Percentiles rank a stretch among this genome's conserved stretches.
These are phyloP conservation scores for Beauveria sp. DNA, from an alignment of 2,329 filamentous ascomycete species.

Conservation along the genomic window DNA sequence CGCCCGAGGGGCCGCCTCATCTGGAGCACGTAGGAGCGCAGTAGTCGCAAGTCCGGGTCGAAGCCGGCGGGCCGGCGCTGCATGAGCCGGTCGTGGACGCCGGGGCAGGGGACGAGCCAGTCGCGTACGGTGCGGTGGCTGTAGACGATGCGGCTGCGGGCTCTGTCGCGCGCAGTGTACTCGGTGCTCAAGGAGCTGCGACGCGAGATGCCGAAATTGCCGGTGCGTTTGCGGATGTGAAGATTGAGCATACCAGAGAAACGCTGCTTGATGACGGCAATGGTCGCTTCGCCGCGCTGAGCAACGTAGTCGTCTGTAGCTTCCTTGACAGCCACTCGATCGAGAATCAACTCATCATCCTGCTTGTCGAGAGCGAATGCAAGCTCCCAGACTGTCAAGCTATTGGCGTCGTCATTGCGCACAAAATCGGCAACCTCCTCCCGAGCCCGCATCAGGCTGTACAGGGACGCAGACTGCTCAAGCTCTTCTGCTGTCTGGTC, in stretches of 20 bases:
- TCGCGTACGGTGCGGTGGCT: conserved; percentile 28
- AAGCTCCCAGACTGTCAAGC: conserved; percentile 27
- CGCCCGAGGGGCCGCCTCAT: conserved; percentile 26
- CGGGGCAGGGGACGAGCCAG: conserved; percentile 21
- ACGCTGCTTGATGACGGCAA: conserved; percentile 12
- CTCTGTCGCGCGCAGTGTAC: background rate
- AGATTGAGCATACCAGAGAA: conserved; percentile 22
- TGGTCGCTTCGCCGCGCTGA: conserved; percentile 15
- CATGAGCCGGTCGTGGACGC: conserved; percentile 17
- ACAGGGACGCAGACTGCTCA: conserved; percentile 19
- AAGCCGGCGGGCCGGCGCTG: conserved; percentile 13
- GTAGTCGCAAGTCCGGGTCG: conserved; percentile 24
- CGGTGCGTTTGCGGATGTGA: conserved; percentile 14
- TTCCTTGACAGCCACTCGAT: conserved; percentile 16
- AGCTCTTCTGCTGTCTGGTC: conserved; percentile 17
- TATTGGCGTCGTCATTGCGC: conserved; percentile 23
- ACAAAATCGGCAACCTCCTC: conserved; percentile 26
- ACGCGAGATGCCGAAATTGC: conserved; percentile 13
- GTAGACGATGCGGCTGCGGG: conserved; percentile 19
- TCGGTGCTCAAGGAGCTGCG: background rate
- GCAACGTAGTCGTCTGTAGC: conserved; percentile 15
- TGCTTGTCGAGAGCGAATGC: conserved; percentile 20
- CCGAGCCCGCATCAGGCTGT: conserved; percentile 23
- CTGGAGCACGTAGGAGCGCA: conserved; percentile 26
- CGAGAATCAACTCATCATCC: conserved; percentile 16